Evolutionary conservation across 2,329 filamentous ascomycete species (phyloP).

Genomic region (Microdochium nivale): DNA sequence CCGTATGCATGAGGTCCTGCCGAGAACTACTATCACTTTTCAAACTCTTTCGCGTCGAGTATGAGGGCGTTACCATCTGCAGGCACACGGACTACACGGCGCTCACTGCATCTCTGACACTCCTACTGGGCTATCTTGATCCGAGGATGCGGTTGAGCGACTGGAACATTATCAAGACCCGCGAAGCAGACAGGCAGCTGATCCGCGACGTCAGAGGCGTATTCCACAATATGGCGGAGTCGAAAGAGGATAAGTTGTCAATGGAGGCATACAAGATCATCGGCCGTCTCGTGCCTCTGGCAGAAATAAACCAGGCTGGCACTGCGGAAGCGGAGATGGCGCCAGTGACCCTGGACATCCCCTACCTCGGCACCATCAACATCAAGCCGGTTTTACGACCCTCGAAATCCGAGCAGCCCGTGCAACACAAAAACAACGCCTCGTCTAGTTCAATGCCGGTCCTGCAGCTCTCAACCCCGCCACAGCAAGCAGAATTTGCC

Average conservation of each 20-base stretch:
- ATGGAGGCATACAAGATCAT: conserved; percentile 33
- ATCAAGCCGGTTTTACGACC: conserved; percentile 20
- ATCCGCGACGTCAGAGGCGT: conserved; percentile 25
- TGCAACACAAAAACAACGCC: conserved; percentile 2
- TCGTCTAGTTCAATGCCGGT: neutral
- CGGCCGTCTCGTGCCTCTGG: conserved; percentile 31
- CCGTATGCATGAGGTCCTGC: conserved; percentile 38
- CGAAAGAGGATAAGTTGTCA: conserved; percentile 31
- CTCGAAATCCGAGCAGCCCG: neutral
- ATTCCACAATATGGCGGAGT: conserved; percentile 27
- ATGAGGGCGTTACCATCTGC: conserved; percentile 28
- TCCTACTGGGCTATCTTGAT: conserved; percentile 41
- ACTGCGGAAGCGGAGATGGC: conserved; percentile 7
- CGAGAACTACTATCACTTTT: conserved; percentile 42
- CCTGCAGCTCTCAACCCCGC: neutral
- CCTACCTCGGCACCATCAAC: conserved; percentile 37
- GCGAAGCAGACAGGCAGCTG: conserved; percentile 26
- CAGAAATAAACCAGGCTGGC: conserved; percentile 8
- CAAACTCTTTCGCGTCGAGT: conserved; percentile 32
- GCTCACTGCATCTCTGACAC: conserved; percentile 40
- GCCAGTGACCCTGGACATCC: conserved; percentile 31
- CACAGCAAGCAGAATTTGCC: neutral
- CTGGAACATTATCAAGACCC: conserved; percentile 9
- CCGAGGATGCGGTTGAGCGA: conserved; percentile 15
- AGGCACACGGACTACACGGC: conserved; percentile 44